Evolutionary conservation across 2,329 filamentous ascomycete genomes (phyloP).

Genomic region (Beauveria asiatica): DNA sequence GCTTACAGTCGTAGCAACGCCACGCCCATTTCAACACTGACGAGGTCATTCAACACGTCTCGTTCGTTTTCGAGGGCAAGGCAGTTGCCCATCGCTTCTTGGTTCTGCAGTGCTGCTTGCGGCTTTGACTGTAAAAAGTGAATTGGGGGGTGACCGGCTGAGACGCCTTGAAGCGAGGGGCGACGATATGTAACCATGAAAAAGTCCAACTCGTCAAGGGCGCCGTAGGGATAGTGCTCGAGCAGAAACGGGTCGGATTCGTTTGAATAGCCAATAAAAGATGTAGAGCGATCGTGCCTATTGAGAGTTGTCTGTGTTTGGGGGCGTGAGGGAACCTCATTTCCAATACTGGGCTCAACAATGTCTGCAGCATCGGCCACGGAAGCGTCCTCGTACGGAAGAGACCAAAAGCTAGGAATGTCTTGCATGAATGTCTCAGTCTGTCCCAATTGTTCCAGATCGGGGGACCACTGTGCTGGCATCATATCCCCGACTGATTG

Average conservation of each 20-base stretch:
- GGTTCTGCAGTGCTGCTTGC: conserved; percentile 6
- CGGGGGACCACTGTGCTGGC: background rate
- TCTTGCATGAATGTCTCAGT: background rate
- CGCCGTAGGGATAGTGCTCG: conserved; percentile 19
- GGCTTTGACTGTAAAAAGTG: conserved; percentile 14
- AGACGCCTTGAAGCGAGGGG: background rate
- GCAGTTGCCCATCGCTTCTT: conserved; percentile 6
- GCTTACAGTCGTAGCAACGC: conserved; percentile 14
- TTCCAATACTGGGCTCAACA: background rate
- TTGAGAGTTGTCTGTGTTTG: background rate
- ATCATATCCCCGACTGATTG: background rate
- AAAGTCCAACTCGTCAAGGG: conserved; percentile 23
- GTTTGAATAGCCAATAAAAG: conserved; percentile 9
- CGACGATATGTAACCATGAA: conserved; percentile 16
- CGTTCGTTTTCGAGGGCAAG: conserved; percentile 11
- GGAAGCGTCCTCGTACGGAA: background rate
- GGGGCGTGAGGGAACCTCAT: background rate
- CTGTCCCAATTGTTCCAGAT: background rate
- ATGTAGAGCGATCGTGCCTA: conserved; percentile 9
- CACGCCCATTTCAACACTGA: conserved; percentile 12
- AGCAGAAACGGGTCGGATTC: conserved; percentile 13
- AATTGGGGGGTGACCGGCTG: conserved; percentile 3
- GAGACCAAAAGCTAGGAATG: background rate
- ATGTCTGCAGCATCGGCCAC: background rate
- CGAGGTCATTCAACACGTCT: conserved; percentile 8